Conservation (phyloP, 169 alveolate genomes). For the Plasmodium knowlesi region DNA sequence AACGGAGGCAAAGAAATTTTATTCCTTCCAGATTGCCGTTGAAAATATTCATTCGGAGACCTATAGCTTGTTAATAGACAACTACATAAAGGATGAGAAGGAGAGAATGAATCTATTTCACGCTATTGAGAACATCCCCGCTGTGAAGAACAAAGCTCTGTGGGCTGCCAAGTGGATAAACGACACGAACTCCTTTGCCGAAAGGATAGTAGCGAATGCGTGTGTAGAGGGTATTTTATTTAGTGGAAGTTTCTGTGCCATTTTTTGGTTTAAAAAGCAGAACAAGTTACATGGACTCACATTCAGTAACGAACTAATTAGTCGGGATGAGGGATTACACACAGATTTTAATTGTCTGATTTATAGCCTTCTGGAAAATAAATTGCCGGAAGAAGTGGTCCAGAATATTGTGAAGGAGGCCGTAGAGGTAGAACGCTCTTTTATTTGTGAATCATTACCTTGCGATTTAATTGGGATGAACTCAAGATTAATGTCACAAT, state of each 20-base stretch:
- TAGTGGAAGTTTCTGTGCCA: slow-evolving; percentile 98
- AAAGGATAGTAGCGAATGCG: slow-evolving; percentile 95
- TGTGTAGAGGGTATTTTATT: slow-evolving; percentile 98
- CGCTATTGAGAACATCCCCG: slow-evolving; percentile 95
- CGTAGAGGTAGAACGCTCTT: slow-evolving; percentile 96
- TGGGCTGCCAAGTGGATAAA: slow-evolving; percentile 99
- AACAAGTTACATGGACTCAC: slow-evolving; percentile 97
- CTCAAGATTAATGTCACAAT: slow-evolving; percentile 94
- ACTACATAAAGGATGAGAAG: slow-evolving; percentile 92
- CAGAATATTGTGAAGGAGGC: slow-evolving; percentile 96
- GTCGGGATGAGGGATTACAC: slow-evolving; percentile 99
- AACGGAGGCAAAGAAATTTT: slow-evolving; percentile 98
- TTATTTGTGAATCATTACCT: slow-evolving; percentile 97
- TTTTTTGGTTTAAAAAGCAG: slow-evolving; percentile 98
- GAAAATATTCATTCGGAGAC: slow-evolving; percentile 99
- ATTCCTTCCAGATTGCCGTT: slow-evolving; percentile 98
- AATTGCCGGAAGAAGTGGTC: slow-evolving; percentile 92
- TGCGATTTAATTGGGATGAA: slow-evolving; percentile 99
- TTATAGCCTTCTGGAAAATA: slow-evolving; percentile 92
- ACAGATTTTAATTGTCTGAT: slow-evolving; percentile 98
- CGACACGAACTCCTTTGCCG: slow-evolving; percentile 94
- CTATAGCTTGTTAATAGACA: slow-evolving; percentile 92
- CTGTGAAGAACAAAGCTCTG: slow-evolving; percentile 94
- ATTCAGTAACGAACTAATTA: slow-evolving; percentile 96
- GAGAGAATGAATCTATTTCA: slow-evolving; percentile 94